Evolutionary conservation across 768 basidiomycete genomes (phyloP).

Genomic region (Mycena belliarum): DNA sequence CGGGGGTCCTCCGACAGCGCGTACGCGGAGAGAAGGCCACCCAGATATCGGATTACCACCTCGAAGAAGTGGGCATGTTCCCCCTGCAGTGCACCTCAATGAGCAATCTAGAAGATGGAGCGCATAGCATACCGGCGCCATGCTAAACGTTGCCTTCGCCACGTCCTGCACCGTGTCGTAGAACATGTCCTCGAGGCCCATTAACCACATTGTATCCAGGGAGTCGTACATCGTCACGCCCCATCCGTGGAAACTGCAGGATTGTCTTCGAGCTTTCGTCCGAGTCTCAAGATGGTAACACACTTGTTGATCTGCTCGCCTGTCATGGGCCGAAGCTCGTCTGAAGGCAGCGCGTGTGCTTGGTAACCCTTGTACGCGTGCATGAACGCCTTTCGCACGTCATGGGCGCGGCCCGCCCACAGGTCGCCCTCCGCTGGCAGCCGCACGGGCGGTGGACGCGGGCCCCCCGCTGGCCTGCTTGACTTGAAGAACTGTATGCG

Average conservation of each 20-base stretch:
- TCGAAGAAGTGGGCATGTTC: conserved; percentile 17
- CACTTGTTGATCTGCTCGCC: conserved; percentile 57
- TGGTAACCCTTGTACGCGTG: conserved; percentile 63
- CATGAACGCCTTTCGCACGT: conserved; percentile 58
- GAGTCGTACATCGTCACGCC: conserved; percentile 74
- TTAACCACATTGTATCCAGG: conserved; percentile 81
- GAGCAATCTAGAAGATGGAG: neutral
- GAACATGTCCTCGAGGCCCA: conserved; percentile 72
- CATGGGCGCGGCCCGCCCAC: conserved; percentile 54
- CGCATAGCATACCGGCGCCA: neutral
- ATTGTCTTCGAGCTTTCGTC: neutral
- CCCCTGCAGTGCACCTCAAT: neutral
- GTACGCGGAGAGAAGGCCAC: conserved; percentile 19
- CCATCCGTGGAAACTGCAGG: conserved; percentile 70
- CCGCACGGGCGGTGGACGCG: conserved; percentile 5
- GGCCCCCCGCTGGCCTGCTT: conserved; percentile 1
- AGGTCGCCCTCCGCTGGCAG: conserved; percentile 7
- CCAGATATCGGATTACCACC: conserved; percentile 26
- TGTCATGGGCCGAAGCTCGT: conserved; percentile 58
- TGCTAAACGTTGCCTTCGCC: conserved; percentile 19
- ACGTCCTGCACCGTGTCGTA: conserved; percentile 55
- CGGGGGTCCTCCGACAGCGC: conserved; percentile 25
- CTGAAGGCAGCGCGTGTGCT: conserved; percentile 50
- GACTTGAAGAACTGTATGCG: conserved; percentile 14
- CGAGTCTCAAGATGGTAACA: conserved; percentile 23